Evolutionary conservation across 768 basidiomycete genomes (phyloP), one percentile per base, ranked within the genome.

Genomic region (Royoungia palumana): DNA sequence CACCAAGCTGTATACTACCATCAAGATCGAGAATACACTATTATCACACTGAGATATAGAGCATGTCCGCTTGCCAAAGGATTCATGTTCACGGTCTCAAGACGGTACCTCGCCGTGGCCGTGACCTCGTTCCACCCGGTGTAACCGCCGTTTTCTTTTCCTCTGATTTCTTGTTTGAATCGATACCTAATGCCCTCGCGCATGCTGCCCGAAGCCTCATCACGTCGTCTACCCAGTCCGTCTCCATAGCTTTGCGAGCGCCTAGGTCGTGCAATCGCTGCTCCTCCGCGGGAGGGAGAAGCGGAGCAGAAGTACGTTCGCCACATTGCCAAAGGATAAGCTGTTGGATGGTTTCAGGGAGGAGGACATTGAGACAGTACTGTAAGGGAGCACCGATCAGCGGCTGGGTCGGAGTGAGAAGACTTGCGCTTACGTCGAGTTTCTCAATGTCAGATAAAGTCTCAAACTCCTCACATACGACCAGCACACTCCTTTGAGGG

Each of bases 301-400:
- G 66, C 5, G 71, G 68, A 6, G 72, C 35, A 0, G 76, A 75
- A 1, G 64, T 74, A 22, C 89, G 84, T 30, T 75, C 65, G 1
- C 83, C 86, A 14, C 70, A 69, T 11, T 85, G 79, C 85, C 87
- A 89, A 13, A 89, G 67, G n/a, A 87, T 70, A 9, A 91, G 72
- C 58, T 91, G 89, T 36, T 83, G 70, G 35, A 87, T 72, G 4
- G 83, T 75, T 63, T 89, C 88, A 3, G 82, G 85, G 5, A 89
- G 72, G 11, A 91, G 77, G 25, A 91, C 75, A 50, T 85, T 81
- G 32, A 79, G 66, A 60, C 85, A 87, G 55, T 89, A 90, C 85
- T 89, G 53, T 13, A 20, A 10, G 3, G 36, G 19, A 28, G 34
- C 43, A 39, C 42, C 17, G 5, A 35, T 59, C 36, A 47, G 52